Conservation (phyloP, 192 early-diverging fungal species). For the Gonapodya sp. region DNA sequence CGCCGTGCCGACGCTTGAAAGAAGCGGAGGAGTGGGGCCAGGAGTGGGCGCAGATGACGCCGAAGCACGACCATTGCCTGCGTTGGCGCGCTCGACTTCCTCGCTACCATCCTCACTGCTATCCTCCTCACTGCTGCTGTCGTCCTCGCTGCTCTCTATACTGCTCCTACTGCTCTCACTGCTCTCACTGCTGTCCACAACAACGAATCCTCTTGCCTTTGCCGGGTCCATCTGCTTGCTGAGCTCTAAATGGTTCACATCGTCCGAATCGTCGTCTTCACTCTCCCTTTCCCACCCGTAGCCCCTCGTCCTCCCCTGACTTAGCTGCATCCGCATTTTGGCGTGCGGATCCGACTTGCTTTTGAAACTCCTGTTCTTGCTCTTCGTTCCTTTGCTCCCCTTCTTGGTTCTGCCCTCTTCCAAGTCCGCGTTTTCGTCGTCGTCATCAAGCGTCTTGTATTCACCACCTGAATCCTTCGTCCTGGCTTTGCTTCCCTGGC, state of each 20-base stretch:
- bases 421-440: background rate
- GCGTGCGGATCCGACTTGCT: background rate
- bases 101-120: background rate
- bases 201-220: background rate
- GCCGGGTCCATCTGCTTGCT: background rate
- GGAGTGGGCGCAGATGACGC: background rate
- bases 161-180: background rate
- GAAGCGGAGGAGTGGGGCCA: background rate
- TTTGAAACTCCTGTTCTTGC: background rate
- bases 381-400: too few relatives aligned
- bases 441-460: background rate
- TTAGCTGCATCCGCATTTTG: background rate
- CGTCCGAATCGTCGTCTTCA: background rate
- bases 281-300: constrained; percentile 1
- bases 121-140: background rate
- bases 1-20: background rate
- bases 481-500: background rate
- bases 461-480: background rate
- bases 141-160: background rate
- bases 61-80: background rate
- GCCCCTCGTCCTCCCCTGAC: background rate
- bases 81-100: background rate
- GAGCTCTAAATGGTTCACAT: background rate
- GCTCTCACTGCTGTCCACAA: background rate
- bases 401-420: too few relatives aligned